phyloP scores from a whole-genome alignment of 2,329 filamentous ascomycete species.

The Trichoderma harzianum region DNA sequence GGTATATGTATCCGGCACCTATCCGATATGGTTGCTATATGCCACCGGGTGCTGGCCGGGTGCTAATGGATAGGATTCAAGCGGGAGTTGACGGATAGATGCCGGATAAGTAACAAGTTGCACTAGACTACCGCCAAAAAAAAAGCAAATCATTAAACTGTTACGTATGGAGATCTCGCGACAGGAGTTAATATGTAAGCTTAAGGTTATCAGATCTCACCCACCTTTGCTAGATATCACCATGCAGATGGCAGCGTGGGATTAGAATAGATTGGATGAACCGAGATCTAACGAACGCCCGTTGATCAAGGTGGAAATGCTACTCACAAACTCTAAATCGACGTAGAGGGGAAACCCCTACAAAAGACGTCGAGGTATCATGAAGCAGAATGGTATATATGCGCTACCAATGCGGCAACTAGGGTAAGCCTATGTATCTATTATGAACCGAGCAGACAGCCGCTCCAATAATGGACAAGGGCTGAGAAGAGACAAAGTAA shows the following conservation, averaged over 20 bases:
- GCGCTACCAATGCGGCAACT: too few species aligned
- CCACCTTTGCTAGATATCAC: not conserved
- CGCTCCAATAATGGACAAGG: not conserved
- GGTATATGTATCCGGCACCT: not conserved
- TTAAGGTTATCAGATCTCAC: not conserved
- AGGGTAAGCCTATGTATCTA: too few species aligned
- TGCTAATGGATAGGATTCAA: not conserved
- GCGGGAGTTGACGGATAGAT: not conserved
- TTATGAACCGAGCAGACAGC: not conserved
- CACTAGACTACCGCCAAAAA: not conserved
- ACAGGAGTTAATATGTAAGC: not conserved
- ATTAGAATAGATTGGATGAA: too few species aligned
- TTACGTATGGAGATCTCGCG: not conserved
- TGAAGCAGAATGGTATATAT: not conserved
- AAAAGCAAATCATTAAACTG: not conserved
- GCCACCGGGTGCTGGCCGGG: too few species aligned
- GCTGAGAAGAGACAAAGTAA: not conserved
- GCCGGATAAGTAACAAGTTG: not conserved
- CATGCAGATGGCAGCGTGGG: too few species aligned
- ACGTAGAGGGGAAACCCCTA: too few species aligned
- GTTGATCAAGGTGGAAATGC: too few species aligned
- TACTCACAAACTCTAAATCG: too few species aligned
- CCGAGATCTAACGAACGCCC: too few species aligned
- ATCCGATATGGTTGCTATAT: not conserved
- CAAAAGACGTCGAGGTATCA: not conserved